A percentile compares a stretch with the other conserved stretches of the same genome.
Evolutionary conservation across 176 grass and related monocot species (phyloP).

Genomic region (Miscanthus lutarioriparius): DNA sequence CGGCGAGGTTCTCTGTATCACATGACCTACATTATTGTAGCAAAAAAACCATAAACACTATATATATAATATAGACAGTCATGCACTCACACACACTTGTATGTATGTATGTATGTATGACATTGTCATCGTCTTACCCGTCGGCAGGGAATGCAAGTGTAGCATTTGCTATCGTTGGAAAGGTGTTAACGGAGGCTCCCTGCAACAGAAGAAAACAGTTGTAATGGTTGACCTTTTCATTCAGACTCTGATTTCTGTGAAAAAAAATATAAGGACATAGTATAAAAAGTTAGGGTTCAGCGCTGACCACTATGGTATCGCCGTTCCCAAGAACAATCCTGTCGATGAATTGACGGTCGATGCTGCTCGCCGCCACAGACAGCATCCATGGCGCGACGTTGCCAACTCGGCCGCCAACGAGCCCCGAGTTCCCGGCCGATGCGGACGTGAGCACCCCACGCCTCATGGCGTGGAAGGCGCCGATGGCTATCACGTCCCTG

Average conservation of each 20-base stretch:
- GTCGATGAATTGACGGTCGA: constrained; percentile 25
- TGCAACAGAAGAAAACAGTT: neutral
- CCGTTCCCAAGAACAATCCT: constrained; percentile 14
- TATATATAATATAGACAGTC: too few species aligned
- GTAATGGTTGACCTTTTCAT: too few species aligned
- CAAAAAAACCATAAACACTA: neutral
- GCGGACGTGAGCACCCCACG: neutral
- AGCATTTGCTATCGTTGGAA: neutral
- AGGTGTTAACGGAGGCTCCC: constrained; percentile 25
- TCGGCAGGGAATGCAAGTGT: neutral
- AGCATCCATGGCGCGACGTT: constrained; percentile 46
- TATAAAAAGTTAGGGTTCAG: too few species aligned
- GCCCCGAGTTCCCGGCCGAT: neutral
- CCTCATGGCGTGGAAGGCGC: neutral
- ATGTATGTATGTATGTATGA: too few species aligned
- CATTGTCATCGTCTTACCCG: constrained; percentile 6
- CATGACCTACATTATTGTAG: constrained; percentile 12
- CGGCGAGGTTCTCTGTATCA: neutral
- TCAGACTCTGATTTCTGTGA: too few species aligned
- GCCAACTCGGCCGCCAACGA: neutral
- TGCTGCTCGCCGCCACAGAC: constrained; percentile 34
- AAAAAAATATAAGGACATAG: too few species aligned
- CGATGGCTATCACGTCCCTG: neutral
- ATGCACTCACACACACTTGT: too few species aligned
- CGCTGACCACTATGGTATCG: constrained; percentile 11